Conservation (phyloP, 805 yeast species). For the Wickerhamiella slavikovae region DNA sequence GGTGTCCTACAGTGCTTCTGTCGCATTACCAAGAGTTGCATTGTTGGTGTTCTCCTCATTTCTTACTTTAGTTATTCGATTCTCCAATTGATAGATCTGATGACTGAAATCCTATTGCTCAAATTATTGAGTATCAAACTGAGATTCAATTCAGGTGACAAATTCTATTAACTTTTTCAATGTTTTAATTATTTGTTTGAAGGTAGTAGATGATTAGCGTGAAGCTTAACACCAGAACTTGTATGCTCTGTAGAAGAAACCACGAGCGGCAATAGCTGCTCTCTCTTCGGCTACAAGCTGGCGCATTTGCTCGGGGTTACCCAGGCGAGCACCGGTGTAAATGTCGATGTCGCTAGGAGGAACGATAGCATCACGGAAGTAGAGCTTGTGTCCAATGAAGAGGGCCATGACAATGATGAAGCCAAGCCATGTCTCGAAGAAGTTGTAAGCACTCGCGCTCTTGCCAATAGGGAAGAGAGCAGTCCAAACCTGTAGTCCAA, state of each 20-base stretch:
- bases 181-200: no score
- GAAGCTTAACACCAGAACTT: conserved; percentile 10
- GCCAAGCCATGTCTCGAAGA: conserved; percentile 37
- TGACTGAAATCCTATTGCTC: no score
- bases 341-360: conserved; percentile 7
- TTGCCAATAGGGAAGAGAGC: conserved; percentile 41
- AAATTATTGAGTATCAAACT: no score
- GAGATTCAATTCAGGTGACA: no score
- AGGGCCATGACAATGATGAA: conserved; percentile 13
- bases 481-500: conserved; percentile 66
- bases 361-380: conserved; percentile 6
- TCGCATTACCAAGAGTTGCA: no score
- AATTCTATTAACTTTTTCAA: no score
- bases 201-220: no score
- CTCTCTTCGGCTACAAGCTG: conserved; percentile 5
- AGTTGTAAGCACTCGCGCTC: conserved; percentile 16
- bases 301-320: conserved; percentile 6
- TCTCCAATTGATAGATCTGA: no score
- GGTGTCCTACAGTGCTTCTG: no score
- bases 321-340: conserved; percentile 7
- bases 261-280: conserved; percentile 1
- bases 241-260: conserved; percentile 4
- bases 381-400: conserved; percentile 5
- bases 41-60: no score
- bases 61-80: no score